Conservation (phyloP, 768 basidiomycete genomes). For the Terana coerulea region DNA sequence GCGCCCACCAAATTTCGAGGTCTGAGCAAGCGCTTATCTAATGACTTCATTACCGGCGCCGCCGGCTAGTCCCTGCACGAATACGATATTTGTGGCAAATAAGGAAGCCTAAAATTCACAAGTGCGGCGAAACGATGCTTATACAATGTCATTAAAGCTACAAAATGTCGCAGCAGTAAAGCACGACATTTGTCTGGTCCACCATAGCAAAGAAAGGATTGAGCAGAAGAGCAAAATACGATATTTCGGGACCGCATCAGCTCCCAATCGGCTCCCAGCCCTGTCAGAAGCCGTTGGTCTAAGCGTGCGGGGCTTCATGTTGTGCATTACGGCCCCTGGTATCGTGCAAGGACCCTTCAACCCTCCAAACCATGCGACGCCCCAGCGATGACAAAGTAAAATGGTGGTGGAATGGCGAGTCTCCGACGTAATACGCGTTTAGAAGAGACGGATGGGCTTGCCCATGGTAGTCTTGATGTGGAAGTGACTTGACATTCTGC, state of each 20-base stretch:
- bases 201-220: neutral
- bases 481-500: slow-evolving; percentile 98
- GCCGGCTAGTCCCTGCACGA: neutral
- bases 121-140: too few relatives aligned
- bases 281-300: slow-evolving; percentile 75
- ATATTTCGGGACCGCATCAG: slow-evolving; percentile 50
- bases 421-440: slow-evolving; percentile 24
- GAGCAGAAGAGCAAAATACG: slow-evolving; percentile 4
- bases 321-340: slow-evolving; percentile 63
- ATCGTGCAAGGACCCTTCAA: slow-evolving; percentile 2
- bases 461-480: slow-evolving; percentile 99
- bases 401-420: too few relatives aligned
- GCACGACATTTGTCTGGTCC: neutral
- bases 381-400: too few relatives aligned
- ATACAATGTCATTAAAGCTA: neutral
- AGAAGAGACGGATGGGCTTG: slow-evolving; percentile 95
- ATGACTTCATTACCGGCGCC: slow-evolving; percentile 8
- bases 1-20: slow-evolving; percentile 8
- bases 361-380: too few relatives aligned
- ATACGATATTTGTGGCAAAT: neutral
- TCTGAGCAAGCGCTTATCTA: neutral
- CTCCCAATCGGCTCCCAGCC: slow-evolving; percentile 85
- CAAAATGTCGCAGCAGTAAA: neutral
- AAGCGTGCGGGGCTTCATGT: slow-evolving; percentile 99
- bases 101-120: too few relatives aligned